phyloP scores from a whole-genome alignment of 805 yeast species.

The Pichia gijzeniarum region DNA sequence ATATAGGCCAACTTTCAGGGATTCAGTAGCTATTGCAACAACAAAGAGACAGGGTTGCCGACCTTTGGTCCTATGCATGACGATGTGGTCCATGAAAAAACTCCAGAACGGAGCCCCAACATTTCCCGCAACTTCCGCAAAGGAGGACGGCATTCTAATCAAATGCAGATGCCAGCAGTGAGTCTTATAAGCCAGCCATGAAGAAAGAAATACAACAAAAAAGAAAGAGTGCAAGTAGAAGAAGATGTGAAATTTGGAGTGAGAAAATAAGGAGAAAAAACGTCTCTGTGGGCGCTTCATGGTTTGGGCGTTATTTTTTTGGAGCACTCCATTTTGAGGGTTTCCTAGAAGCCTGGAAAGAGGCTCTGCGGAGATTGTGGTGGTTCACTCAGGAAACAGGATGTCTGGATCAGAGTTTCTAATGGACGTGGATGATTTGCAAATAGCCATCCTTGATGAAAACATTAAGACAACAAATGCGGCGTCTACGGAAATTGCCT shows the following conservation, averaged over 20 bases:
- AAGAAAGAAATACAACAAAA: neutral
- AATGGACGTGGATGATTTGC: conserved; percentile 68
- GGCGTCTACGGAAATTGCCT: conserved; percentile 48
- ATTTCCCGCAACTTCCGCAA: neutral
- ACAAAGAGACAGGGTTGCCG: neutral
- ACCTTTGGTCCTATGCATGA: neutral
- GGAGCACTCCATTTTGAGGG: neutral
- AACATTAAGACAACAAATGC: conserved; percentile 54
- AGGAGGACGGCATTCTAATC: neutral
- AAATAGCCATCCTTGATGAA: conserved; percentile 74
- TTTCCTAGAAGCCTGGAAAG: neutral
- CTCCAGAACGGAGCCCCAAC: neutral
- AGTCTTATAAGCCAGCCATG: neutral
- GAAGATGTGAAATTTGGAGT: neutral
- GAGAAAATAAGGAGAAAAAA: neutral
- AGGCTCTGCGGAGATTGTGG: neutral
- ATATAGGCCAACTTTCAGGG: conserved; percentile 18
- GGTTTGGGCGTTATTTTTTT: too few relatives aligned
- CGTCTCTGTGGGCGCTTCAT: too few relatives aligned
- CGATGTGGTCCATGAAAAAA: neutral
- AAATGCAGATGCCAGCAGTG: neutral
- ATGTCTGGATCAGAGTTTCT: neutral
- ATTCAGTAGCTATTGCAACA: conserved; percentile 5
- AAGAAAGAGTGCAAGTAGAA: neutral
- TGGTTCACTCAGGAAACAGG: neutral